phyloP scores from a whole-genome alignment of 805 yeast species.

The Metschnikowia chrysomelidarum region DNA sequence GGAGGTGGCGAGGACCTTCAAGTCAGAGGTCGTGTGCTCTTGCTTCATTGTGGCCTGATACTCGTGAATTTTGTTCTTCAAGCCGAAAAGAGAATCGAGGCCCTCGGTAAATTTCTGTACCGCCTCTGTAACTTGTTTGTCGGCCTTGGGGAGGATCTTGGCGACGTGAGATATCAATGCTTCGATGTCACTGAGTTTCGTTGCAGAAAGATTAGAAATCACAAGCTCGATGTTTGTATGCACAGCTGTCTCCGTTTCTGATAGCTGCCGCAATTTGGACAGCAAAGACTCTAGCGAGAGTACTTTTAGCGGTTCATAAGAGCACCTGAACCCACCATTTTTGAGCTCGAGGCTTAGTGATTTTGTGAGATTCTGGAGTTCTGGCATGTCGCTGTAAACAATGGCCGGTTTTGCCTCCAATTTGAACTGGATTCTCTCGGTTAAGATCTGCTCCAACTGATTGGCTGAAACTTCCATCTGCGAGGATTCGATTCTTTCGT shows the following conservation, averaged over 20 bases:
- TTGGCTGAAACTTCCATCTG: neutral
- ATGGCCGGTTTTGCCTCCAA: constrained; percentile 8
- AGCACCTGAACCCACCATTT: constrained; percentile 12
- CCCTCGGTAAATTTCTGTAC: constrained; percentile 5
- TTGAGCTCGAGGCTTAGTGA: constrained; percentile 8
- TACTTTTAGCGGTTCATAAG: constrained; percentile 16
- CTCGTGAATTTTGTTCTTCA: constrained; percentile 5
- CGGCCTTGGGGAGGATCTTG: constrained; percentile 1
- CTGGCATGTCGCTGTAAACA: constrained; percentile 16
- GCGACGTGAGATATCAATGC: constrained; percentile 5
- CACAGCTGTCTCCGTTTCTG: constrained; percentile 5
- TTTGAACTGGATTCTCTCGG: constrained; percentile 8
- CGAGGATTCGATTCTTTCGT: neutral
- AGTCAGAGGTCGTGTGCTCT: constrained; percentile 11
- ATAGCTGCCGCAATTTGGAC: constrained; percentile 6
- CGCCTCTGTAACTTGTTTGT: constrained; percentile 3
- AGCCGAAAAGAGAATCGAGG: constrained; percentile 8
- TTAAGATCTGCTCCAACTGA: constrained; percentile 1
- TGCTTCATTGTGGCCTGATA: constrained; percentile 4
- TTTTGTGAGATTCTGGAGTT: constrained; percentile 13
- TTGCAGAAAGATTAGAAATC: constrained; percentile 3
- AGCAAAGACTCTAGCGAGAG: constrained; percentile 11
- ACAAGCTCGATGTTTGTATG: neutral
- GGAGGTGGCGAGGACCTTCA: constrained; percentile 7
- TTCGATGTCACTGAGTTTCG: constrained; percentile 7